These are phyloP conservation scores for Cucumis sativus DNA, from an alignment of 306 rosid species.

Conservation along the genomic window DNA sequence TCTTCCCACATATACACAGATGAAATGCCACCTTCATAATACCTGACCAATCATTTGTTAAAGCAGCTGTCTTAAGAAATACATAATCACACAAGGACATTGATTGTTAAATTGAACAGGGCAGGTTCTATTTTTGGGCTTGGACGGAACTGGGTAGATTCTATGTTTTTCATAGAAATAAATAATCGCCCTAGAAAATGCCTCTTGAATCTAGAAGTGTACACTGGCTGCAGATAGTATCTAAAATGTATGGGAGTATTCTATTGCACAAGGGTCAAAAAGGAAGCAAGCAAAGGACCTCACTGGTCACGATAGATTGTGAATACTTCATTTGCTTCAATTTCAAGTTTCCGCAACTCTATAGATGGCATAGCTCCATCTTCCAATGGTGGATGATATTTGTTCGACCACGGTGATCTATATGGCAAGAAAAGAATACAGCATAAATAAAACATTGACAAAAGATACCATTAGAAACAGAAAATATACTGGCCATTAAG, in stretches of 20 bases:
- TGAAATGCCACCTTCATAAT: slow-evolving; percentile 98
- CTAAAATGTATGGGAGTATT: neutral
- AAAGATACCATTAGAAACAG: neutral
- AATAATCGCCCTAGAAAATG: neutral
- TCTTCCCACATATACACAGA: slow-evolving; percentile 99
- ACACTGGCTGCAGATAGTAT: neutral
- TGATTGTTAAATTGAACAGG: neutral
- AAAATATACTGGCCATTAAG: neutral
- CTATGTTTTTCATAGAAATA: neutral
- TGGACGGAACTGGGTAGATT: neutral
- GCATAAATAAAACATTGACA: neutral
- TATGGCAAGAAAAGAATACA: slow-evolving; percentile 1
- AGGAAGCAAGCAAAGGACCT: slow-evolving; percentile 91
- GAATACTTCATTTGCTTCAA: slow-evolving; percentile 89
- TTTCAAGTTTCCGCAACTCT: slow-evolving; percentile 78
- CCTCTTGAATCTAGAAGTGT: neutral
- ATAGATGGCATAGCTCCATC: slow-evolving; percentile 77
- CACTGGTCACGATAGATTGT: slow-evolving; percentile 98
- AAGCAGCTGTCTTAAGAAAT: slow-evolving; percentile 20
- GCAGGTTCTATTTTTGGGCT: neutral
- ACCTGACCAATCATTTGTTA: slow-evolving; percentile 56
- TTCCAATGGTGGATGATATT: slow-evolving; percentile 70
- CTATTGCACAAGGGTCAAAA: slow-evolving; percentile 16
- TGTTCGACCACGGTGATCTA: slow-evolving; percentile 98
- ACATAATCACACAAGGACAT: neutral